Evolutionary conservation across 2,329 filamentous ascomycete species (phyloP).

Genomic region (Blumeria graminis): DNA sequence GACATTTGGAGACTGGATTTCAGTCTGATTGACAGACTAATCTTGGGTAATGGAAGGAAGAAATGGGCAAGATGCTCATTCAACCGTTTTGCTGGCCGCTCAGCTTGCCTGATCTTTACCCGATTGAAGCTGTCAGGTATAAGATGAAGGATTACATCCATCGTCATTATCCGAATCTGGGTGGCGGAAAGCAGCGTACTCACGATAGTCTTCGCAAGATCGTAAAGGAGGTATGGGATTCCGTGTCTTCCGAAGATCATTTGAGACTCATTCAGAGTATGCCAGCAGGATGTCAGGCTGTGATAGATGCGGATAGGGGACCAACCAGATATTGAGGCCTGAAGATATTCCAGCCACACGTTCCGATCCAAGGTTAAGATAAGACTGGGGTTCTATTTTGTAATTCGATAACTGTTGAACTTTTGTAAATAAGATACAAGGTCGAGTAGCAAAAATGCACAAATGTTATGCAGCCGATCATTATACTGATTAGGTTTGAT

Average conservation of each 20-base stretch:
- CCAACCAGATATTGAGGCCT: conserved; percentile 1
- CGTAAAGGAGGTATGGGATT: conserved; percentile 6
- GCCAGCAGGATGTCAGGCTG: conserved; percentile 2
- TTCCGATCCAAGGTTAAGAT: too few relatives aligned
- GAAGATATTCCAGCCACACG: too few relatives aligned
- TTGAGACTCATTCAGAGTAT: conserved; percentile 2
- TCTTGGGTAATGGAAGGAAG: background rate
- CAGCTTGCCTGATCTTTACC: conserved; percentile 6
- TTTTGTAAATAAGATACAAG: too few relatives aligned
- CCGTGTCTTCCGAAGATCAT: conserved; percentile 3
- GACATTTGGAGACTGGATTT: too few relatives aligned
- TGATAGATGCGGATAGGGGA: conserved; percentile 2
- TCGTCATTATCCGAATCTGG: conserved; percentile 4
- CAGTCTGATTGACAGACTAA: too few relatives aligned
- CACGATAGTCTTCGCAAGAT: conserved; percentile 4
- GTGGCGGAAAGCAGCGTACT: conserved; percentile 1
- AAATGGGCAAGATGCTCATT: background rate
- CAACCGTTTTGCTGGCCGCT: conserved; percentile 5
- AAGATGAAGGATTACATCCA: conserved; percentile 8
- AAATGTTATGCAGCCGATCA: too few relatives aligned
- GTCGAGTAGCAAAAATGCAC: too few relatives aligned
- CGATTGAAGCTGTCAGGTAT: conserved; percentile 7
- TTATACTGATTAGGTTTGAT: too few relatives aligned
- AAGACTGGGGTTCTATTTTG: too few relatives aligned
- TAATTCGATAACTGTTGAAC: too few relatives aligned